Evolutionary conservation across 768 basidiomycete species (phyloP), one percentile per base, ranked within the genome.

Genomic region (Boletus insuetus): DNA sequence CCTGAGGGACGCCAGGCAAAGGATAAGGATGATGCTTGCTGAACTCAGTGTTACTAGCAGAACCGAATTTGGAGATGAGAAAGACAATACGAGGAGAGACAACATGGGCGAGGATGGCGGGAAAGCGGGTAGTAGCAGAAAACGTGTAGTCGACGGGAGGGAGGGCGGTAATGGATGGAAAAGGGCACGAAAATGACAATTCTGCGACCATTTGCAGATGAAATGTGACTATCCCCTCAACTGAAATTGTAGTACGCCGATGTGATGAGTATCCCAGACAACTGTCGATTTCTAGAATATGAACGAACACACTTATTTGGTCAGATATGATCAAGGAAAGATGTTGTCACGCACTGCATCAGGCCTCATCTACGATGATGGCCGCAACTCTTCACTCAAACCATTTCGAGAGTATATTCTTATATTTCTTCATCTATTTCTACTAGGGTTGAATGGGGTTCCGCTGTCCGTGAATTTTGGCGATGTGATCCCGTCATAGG

Each of bases 1-100:
- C 13, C 63, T 94, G 51, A 64, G 62, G 3, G 61, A 58, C 1
- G 56, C 70, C 0, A 60, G 74, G 42, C 57, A 64, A 37, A 39
- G n/a, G 16, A 29, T 68, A 8, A 26, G 22, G 32, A 29, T 10
- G 20, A 45, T 54, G 46, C 49, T 58, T 46, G 40, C 54, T 10
- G 58, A 60, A 34, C 37, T 59, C 26, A 11, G 13, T 7, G 7
- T 32, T 12, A 11, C 26, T 9, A 32, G 45, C 19, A 32, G 35
- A 22, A 29, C 7, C 31, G 35, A 19, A 45, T 12, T 19, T 13
- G 44, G 48, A 39, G 20, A 43, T 35, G 42, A 35, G 57, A 51
- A 51, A 19, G 39, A 44, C 22, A n/a, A 16, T 47, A 42, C 24
- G 50, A 58, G 11, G 31, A 41, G 45, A 42, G 43, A 40, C n/a